A percentile compares a stretch with the other conserved stretches of the same genome.
phyloP scores from a whole-genome alignment of 257 asterid genomes.

The Buddleja alternifolia region DNA sequence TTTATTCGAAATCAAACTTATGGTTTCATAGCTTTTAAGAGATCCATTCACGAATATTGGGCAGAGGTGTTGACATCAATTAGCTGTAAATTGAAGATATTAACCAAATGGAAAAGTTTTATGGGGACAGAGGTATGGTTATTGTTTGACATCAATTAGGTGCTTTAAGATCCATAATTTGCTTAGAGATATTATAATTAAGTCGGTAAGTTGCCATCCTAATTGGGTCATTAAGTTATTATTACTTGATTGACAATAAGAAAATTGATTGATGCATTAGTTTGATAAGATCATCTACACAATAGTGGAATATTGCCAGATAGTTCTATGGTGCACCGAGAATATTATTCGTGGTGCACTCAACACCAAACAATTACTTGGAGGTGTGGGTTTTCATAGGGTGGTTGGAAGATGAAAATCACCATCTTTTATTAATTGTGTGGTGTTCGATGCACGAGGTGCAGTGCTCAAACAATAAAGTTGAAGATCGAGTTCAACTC shows the following conservation, averaged over 20 bases:
- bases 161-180: constrained; percentile 13
- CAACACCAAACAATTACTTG: no score
- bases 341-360: no score
- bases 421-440: no score
- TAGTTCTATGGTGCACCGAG: no score
- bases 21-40: no score
- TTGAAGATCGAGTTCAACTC: no score
- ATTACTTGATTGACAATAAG: constrained; percentile 10
- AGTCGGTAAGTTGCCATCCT: neutral
- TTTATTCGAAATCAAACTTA: no score
- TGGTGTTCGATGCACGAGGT: no score
- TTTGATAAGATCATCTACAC: neutral
- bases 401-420: no score
- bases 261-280: constrained; percentile 17
- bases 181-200: neutral
- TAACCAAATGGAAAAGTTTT: neutral
- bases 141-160: constrained; percentile 27
- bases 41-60: neutral
- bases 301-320: neutral
- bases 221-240: constrained; percentile 14
- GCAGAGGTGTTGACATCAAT: neutral
- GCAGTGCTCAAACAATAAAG: no score
- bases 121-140: constrained; percentile 24
- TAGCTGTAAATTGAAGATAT: neutral
- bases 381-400: no score